Percentiles rank a stretch among this genome's conserved stretches.
Evolutionary conservation across 129 eudicot genomes (phyloP).

Genomic region (Flaveria brownii): DNA sequence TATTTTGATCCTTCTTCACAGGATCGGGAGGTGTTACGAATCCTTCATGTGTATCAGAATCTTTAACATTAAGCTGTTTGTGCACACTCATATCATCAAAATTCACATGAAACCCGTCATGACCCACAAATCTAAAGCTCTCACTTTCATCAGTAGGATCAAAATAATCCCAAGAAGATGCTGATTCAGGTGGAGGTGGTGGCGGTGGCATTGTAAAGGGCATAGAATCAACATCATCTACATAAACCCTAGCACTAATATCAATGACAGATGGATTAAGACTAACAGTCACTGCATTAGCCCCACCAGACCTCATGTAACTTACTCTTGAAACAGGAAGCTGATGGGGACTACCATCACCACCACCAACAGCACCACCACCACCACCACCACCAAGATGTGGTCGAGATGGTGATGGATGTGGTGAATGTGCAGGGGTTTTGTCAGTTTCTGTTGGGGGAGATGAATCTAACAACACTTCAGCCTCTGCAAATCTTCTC

Average conservation of each 20-base stretch:
- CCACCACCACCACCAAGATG: constrained; percentile 39
- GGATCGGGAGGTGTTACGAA: constrained; percentile 38
- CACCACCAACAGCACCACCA: constrained; percentile 39
- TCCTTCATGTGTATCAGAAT: constrained; percentile 32
- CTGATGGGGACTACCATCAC: constrained; percentile 47
- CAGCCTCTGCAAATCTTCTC: constrained; percentile 76
- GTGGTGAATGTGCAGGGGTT: constrained; percentile 69
- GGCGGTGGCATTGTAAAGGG: constrained; percentile 65
- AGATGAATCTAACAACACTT: constrained; percentile 58
- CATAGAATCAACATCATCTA: constrained; percentile 53
- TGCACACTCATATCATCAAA: constrained; percentile 49
- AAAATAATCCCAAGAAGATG: constrained; percentile 85
- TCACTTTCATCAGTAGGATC: constrained; percentile 57
- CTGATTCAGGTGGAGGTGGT: constrained; percentile 61
- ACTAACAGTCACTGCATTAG: constrained; percentile 70
- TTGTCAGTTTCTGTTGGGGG: constrained; percentile 52
- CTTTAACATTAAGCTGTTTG: constrained; percentile 35
- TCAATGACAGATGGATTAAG: constrained; percentile 42
- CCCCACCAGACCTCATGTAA: constrained; percentile 74
- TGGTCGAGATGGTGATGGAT: constrained; percentile 71
- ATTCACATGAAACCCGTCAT: constrained; percentile 44
- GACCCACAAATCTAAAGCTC: constrained; percentile 83
- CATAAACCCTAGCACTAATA: constrained; percentile 50
- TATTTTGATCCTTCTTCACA: constrained; percentile 26
- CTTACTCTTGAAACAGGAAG: constrained; percentile 55